Evolutionary conservation across 2,329 filamentous ascomycete genomes (phyloP).

Genomic region (Apiospora marii): DNA sequence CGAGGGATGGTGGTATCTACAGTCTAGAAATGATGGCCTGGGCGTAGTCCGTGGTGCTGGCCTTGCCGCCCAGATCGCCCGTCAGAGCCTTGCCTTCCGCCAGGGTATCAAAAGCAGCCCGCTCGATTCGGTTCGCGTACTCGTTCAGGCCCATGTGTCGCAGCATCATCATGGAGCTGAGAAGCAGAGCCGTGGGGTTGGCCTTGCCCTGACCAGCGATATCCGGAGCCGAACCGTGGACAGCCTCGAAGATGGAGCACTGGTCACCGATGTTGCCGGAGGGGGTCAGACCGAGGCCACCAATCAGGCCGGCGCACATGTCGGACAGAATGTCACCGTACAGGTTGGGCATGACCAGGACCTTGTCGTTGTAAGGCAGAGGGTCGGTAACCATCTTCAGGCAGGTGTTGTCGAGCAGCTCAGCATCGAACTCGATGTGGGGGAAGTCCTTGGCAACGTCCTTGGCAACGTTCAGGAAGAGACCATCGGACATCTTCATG

Average conservation of each 20-base stretch:
- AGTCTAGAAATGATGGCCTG: conserved; percentile 82
- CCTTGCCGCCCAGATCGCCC: conserved; percentile 93
- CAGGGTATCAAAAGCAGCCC: conserved; percentile 92
- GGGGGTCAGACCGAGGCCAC: conserved; percentile 94
- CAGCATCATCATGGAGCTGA: conserved; percentile 99
- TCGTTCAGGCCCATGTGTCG: conserved; percentile 93
- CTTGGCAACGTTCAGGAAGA: conserved; percentile 89
- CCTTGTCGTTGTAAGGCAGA: conserved; percentile 97
- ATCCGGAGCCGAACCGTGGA: conserved; percentile 96
- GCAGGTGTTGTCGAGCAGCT: conserved; percentile 99
- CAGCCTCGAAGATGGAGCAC: conserved; percentile 99
- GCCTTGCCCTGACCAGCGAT: conserved; percentile 96
- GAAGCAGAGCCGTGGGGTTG: conserved; percentile 95
- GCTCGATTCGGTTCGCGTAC: conserved; percentile 88
- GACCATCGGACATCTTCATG: conserved; percentile 99
- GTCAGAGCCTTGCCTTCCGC: conserved; percentile 97
- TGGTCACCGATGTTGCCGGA: conserved; percentile 99
- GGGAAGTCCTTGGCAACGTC: conserved; percentile 96
- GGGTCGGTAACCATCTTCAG: conserved; percentile 98
- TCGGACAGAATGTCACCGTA: conserved; percentile 99
- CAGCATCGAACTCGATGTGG: conserved; percentile 93
- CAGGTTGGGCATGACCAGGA: conserved; percentile 96
- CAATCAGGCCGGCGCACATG: conserved; percentile 98
- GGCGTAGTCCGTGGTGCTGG: conserved; percentile 95
- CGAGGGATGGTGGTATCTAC: conserved; percentile 41